A percentile compares a stretch with the other conserved stretches of the same genome.
These are phyloP conservation scores for Ganoderma boninense DNA, from an alignment of 1,284 basidiomycete species.

Conservation along the genomic window DNA sequence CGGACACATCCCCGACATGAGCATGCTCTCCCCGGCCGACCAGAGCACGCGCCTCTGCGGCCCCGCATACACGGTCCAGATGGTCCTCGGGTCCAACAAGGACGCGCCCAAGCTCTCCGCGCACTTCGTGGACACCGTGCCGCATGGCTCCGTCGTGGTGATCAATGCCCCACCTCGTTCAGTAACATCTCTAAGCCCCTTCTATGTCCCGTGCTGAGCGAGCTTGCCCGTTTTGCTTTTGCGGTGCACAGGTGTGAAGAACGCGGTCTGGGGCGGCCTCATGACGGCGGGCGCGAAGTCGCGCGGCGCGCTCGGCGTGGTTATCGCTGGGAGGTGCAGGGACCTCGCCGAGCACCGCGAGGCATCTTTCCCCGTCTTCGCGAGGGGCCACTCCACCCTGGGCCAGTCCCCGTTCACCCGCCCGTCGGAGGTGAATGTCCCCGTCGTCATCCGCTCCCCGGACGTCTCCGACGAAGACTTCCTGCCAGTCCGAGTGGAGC, in stretches of 20 bases:
- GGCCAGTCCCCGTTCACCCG: constrained; percentile 92
- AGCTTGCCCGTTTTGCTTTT: constrained; percentile 6
- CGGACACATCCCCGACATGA: constrained; percentile 86
- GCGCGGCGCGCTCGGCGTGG: constrained; percentile 74
- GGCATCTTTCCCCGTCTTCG: constrained; percentile 79
- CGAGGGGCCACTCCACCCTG: constrained; percentile 84
- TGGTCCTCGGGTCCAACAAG: constrained; percentile 74
- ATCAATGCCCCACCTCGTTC: constrained; percentile 81
- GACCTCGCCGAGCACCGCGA: constrained; percentile 82
- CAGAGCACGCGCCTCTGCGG: constrained; percentile 62
- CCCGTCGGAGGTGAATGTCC: constrained; percentile 80
- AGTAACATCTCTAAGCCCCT: constrained; percentile 34
- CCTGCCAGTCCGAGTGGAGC: constrained; percentile 67
- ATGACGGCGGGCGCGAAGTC: constrained; percentile 87
- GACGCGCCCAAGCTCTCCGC: constrained; percentile 70
- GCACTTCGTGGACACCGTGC: constrained; percentile 89
- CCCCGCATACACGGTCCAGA: constrained; percentile 91
- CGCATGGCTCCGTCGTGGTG: constrained; percentile 74
- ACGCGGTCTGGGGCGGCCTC: constrained; percentile 92
- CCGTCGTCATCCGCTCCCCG: constrained; percentile 69
- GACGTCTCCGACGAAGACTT: constrained; percentile 47
- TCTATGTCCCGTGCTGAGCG: constrained; percentile 16
- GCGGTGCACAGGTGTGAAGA: constrained; percentile 67
- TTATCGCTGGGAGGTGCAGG: constrained; percentile 87
- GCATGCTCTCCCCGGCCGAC: constrained; percentile 58